Evolutionary conservation across 2,329 filamentous ascomycete species (phyloP).

Genomic region (Parastagonospora nodorum): DNA sequence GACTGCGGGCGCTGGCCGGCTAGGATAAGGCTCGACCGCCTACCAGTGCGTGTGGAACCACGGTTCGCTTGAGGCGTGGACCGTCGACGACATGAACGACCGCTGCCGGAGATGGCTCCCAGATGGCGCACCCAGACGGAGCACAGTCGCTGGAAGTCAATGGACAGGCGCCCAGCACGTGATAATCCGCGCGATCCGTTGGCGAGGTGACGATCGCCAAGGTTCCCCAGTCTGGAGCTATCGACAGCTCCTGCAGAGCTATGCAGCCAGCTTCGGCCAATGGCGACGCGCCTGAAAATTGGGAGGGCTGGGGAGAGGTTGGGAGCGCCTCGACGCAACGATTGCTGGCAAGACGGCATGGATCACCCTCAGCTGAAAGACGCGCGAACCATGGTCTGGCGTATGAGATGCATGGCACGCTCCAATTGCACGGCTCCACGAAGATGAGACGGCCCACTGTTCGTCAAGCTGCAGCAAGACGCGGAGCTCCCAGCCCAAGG

Average conservation of each 20-base stretch:
- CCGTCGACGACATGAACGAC: not conserved
- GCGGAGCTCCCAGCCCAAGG: slow-evolving; percentile 13
- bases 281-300: slow-evolving; percentile 23
- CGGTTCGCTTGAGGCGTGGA: not conserved
- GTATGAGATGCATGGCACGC: slow-evolving; percentile 23
- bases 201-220: slow-evolving; percentile 9
- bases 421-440: slow-evolving; percentile 44
- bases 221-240: slow-evolving; percentile 10
- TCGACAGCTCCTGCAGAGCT: slow-evolving; percentile 14
- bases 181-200: slow-evolving; percentile 18
- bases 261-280: slow-evolving; percentile 19
- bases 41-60: not conserved
- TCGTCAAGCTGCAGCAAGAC: slow-evolving; percentile 17
- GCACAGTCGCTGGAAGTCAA: not conserved
- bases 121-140: not conserved
- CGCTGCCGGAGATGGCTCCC: not conserved
- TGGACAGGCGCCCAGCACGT: slow-evolving; percentile 12
- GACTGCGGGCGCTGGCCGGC: not conserved
- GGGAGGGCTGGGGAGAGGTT: slow-evolving; percentile 30
- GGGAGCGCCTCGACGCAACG: slow-evolving; percentile 9
- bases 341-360: slow-evolving; percentile 21
- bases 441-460: slow-evolving; percentile 22
- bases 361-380: slow-evolving; percentile 39
- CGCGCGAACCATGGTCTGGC: slow-evolving; percentile 30
- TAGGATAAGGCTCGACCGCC: not conserved